Conservation (phyloP, 306 rosid genomes). For the Quercus glauca region DNA sequence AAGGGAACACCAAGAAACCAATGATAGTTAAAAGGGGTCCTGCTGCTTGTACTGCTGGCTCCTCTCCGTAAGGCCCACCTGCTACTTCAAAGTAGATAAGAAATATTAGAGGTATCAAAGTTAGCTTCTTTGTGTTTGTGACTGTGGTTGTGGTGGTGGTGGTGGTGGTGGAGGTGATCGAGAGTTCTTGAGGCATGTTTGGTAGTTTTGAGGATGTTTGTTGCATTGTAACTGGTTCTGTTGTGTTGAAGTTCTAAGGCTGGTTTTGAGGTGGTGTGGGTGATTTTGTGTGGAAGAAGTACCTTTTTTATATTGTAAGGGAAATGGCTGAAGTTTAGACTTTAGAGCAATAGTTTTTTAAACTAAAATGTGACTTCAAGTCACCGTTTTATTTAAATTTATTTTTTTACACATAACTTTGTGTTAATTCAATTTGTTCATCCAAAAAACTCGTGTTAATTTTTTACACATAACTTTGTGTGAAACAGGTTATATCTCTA, state of each 20-base stretch:
- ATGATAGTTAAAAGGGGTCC: constrained; percentile 58
- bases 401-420: too few relatives aligned
- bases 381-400: too few relatives aligned
- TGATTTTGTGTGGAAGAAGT: too few relatives aligned
- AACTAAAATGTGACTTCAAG: too few relatives aligned
- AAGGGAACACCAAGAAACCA: constrained; percentile 53
- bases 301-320: too few relatives aligned
- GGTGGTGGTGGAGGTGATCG: background rate
- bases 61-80: constrained; percentile 79
- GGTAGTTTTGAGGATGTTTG: constrained; percentile 3
- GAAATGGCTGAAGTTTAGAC: too few relatives aligned
- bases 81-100: constrained; percentile 69
- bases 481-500: too few relatives aligned
- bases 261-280: too few relatives aligned
- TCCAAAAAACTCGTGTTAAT: too few relatives aligned
- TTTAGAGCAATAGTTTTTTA: too few relatives aligned
- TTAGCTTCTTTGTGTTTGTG: constrained; percentile 26
- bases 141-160: background rate
- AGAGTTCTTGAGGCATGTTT: constrained; percentile 3
- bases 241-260: background rate
- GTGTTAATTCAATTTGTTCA: too few relatives aligned
- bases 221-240: background rate
- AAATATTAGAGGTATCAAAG: constrained; percentile 54
- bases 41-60: constrained; percentile 46
- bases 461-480: too few relatives aligned